Evolutionary conservation across 768 basidiomycete genomes (phyloP).

Genomic region (Serendipita indica): DNA sequence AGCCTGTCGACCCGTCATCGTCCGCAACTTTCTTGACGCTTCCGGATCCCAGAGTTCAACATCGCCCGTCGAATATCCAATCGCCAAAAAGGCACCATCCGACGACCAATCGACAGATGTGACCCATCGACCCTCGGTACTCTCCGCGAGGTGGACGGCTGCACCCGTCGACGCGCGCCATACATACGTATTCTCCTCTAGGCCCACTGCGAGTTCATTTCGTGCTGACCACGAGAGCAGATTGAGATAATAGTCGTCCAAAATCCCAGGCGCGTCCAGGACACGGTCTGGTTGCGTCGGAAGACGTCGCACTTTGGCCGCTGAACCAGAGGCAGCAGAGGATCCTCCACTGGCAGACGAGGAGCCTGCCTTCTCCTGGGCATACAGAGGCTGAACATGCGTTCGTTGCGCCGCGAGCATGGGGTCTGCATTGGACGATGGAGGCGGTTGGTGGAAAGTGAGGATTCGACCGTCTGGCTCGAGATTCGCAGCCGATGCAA

Average conservation of each 20-base stretch:
- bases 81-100: constrained; percentile 55
- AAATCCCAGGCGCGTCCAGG: constrained; percentile 83
- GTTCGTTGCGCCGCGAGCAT: constrained; percentile 65
- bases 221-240: constrained; percentile 75
- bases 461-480: constrained; percentile 43
- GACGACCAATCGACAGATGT: constrained; percentile 66
- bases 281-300: constrained; percentile 83
- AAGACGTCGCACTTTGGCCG: constrained; percentile 66
- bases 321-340: constrained; percentile 45
- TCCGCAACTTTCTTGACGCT: constrained; percentile 58
- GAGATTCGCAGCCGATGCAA: background rate
- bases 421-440: constrained; percentile 58
- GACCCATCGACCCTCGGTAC: constrained; percentile 60
- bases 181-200: constrained; percentile 75
- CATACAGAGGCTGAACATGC: constrained; percentile 60
- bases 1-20: constrained; percentile 78
- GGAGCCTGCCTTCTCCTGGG: constrained; percentile 44
- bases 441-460: constrained; percentile 77
- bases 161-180: constrained; percentile 86
- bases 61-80: constrained; percentile 67
- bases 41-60: constrained; percentile 95
- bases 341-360: constrained; percentile 50
- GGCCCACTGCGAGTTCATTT: constrained; percentile 80
- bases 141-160: constrained; percentile 65
- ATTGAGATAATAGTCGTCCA: constrained; percentile 95